Base-by-base conservation (phyloP, 306 rosid genomes). In the Pueraria montana region DNA sequence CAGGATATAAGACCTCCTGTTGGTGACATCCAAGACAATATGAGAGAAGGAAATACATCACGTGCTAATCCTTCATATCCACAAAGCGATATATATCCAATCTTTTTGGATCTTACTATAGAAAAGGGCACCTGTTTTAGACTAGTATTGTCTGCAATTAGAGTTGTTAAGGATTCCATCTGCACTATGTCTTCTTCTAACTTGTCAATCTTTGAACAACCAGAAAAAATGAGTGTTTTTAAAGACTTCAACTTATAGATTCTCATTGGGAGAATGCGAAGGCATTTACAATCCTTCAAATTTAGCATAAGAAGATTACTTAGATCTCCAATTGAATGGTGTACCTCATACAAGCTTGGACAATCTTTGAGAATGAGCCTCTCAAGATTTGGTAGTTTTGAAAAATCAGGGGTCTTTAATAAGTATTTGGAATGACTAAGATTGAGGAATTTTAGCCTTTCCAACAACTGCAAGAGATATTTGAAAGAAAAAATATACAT, bases 211-310 rank as follows among this genome's bases (percentile, higher is more conserved):
- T 34, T 34, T 34, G 38, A 34, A 34, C 38, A 82, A 4, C 90
- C 89, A 43, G 84, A 84, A 63, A 88, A 34, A 59, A 85, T 80
- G 9, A 90, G 85, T 34, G 84, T 81, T 64, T 80, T n/a, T 4
- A 90, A 18, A 18, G 82, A 73, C 18, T 84, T 79, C 17, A 86
- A 61, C 87, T 49, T 48, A 26, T 65, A 82, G 13, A 42, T 11
- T 3, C 4, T n/a, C 30, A 45, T 36, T 11, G 81, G 85, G 20
- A 74, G 80, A 64, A 12, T 59, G 0, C 13, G 43, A 4, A 74
- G 76, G 76, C 40, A 1, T 18, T 55, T 82, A 16, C 81, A 82
- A 11, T 26, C 76, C 48, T 62, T 77, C n/a, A 82, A 21, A 64
- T 74, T 82, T 64, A 82, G 3, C 0, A 17, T 13, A 38, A n/a